Conservation (phyloP, 805 yeast genomes). For the Wickerhamomyces subpelliculosus region DNA sequence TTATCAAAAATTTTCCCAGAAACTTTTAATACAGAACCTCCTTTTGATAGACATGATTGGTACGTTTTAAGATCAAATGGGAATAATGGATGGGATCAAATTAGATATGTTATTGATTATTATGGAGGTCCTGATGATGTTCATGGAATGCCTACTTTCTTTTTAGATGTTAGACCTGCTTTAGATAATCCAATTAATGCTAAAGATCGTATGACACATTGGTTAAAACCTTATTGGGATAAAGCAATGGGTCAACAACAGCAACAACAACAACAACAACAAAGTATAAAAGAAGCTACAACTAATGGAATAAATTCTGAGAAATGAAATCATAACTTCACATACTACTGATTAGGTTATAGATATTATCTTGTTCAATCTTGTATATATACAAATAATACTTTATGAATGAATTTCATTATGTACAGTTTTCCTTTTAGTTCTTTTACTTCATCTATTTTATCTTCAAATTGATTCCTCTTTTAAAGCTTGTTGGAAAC, state of each 20-base stretch:
- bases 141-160: slow-evolving; percentile 86
- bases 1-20: slow-evolving; percentile 69
- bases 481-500: too few species aligned
- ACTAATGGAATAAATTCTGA: too few species aligned
- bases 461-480: too few species aligned
- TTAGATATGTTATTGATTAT: slow-evolving; percentile 92
- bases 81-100: slow-evolving; percentile 50
- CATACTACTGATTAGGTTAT: too few species aligned
- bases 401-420: too few species aligned
- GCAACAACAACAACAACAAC: slow-evolving; percentile 37
- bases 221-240: slow-evolving; percentile 61
- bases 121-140: slow-evolving; percentile 93
- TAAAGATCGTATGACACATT: slow-evolving; percentile 59
- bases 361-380: too few species aligned
- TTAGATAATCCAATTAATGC: slow-evolving; percentile 61
- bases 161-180: slow-evolving; percentile 94
- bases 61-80: slow-evolving; percentile 67
- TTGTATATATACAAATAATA: too few species aligned
- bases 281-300: not conserved
- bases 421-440: too few species aligned
- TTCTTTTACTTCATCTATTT: too few species aligned
- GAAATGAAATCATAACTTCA: too few species aligned
- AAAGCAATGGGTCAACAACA: slow-evolving; percentile 44
- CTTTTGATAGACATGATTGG: slow-evolving; percentile 99
- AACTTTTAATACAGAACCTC: slow-evolving; percentile 69